These are phyloP conservation scores for Syncephalis plumigaleata DNA, from an alignment of 371 early-diverging fungal species.

Conservation along the genomic window DNA sequence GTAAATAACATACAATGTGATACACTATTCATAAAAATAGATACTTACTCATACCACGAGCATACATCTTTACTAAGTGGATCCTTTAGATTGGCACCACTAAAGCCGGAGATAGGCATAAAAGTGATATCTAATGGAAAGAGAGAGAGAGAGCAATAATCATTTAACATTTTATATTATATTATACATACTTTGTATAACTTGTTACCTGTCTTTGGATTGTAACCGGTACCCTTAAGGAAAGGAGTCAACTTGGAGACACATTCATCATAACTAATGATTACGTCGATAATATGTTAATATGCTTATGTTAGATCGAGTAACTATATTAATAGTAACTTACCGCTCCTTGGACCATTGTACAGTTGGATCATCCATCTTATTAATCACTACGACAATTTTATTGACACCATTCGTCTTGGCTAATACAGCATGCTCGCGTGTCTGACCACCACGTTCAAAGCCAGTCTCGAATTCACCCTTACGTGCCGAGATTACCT, in stretches of 20 bases:
- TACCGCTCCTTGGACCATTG: conserved; percentile 74
- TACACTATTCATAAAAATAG: conserved; percentile 2
- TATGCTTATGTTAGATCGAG: not conserved
- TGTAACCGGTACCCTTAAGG: conserved; percentile 82
- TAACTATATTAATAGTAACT: not conserved
- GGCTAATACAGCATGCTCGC: conserved; percentile 96
- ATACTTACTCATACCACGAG: conserved; percentile 38
- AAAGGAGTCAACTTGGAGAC: conserved; percentile 69
- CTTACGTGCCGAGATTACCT: conserved; percentile 91
- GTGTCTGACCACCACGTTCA: conserved; percentile 98
- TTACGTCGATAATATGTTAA: not conserved
- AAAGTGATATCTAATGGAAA: conserved; percentile 65
- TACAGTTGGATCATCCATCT: conserved; percentile 98
- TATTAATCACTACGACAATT: conserved; percentile 86
- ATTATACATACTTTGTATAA: not conserved
- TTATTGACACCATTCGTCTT: conserved; percentile 93
- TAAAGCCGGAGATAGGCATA: conserved; percentile 90
- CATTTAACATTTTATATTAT: not conserved
- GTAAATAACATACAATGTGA: not conserved
- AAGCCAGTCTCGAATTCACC: conserved; percentile 99
- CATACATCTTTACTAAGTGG: conserved; percentile 35
- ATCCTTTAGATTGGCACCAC: conserved; percentile 92
- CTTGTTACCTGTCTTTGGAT: conserved; percentile 48
- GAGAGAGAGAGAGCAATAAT: too few species aligned
- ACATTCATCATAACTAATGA: conserved; percentile 71